Percentiles rank a stretch among this genome's conserved stretches.
Evolutionary conservation across 2,329 filamentous ascomycete genomes (phyloP).

Genomic region (Pseudogymnoascus sp.): DNA sequence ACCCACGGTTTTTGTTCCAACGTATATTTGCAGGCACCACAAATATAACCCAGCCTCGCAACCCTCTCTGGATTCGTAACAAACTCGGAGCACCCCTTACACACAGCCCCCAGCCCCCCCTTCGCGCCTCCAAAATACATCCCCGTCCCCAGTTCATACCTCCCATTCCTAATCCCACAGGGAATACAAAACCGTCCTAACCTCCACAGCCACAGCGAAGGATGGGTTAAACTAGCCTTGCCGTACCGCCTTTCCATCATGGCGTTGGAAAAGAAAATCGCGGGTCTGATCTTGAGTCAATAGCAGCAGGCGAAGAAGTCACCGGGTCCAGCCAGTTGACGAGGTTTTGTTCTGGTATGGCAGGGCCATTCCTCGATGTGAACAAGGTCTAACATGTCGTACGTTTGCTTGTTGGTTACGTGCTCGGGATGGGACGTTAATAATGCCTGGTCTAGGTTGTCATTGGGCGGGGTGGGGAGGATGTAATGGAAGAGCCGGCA

Average conservation of each 20-base stretch:
- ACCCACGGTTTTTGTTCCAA: no score
- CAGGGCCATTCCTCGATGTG: background rate
- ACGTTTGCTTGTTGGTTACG: background rate
- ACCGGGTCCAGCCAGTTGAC: background rate
- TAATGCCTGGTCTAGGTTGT: background rate
- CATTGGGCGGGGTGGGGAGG: background rate
- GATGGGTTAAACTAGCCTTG: accelerated
- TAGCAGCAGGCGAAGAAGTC: background rate
- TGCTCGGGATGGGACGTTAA: background rate
- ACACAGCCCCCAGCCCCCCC: no score
- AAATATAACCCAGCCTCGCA: no score
- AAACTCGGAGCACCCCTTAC: no score
- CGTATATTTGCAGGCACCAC: no score
- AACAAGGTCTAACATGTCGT: background rate
- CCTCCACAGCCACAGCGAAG: background rate
- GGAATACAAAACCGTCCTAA: background rate
- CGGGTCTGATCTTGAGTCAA: background rate
- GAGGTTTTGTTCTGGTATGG: background rate
- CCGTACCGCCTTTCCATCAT: background rate
- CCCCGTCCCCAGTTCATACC: background rate
- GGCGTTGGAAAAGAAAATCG: background rate
- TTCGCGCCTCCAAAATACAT: background rate
- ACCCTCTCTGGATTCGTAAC: no score
- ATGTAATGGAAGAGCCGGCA: background rate
- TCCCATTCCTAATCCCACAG: background rate